Evolutionary conservation across 2,329 filamentous ascomycete species (phyloP).

Genomic region (Ascosphaera acerosa): DNA sequence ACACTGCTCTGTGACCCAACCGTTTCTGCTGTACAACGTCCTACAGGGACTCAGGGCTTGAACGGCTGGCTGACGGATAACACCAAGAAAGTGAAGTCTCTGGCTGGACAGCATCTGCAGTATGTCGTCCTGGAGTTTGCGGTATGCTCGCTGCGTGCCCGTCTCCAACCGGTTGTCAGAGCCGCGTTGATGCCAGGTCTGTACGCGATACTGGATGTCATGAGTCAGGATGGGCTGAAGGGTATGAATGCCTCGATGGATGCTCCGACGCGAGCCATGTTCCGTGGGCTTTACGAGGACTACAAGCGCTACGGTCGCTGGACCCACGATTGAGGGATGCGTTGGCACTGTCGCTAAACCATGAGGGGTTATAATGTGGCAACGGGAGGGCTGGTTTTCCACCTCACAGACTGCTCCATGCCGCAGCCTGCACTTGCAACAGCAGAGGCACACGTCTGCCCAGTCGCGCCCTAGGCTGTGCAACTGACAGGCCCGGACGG

Average conservation of each 20-base stretch:
- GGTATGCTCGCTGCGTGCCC: constrained; percentile 24
- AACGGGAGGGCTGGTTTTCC: too few relatives aligned
- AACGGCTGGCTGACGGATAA: constrained; percentile 28
- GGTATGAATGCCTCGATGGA: constrained; percentile 27
- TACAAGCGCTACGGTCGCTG: constrained; percentile 23
- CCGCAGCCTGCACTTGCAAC: too few relatives aligned
- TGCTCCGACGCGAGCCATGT: constrained; percentile 25
- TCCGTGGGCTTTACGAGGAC: constrained; percentile 28
- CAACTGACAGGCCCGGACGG: too few relatives aligned
- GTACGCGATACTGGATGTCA: constrained; percentile 27
- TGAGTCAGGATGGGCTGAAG: constrained; percentile 25
- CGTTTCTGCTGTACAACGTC: constrained; percentile 25
- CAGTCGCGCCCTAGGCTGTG: too few relatives aligned
- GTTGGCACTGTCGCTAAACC: too few relatives aligned
- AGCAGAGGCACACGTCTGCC: too few relatives aligned
- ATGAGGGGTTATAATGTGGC: too few relatives aligned
- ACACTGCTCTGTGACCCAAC: constrained; percentile 37
- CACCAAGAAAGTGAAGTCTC: constrained; percentile 31
- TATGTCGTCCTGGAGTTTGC: constrained; percentile 33
- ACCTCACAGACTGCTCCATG: too few relatives aligned
- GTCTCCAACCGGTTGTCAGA: constrained; percentile 26
- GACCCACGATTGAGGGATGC: constrained; percentile 16
- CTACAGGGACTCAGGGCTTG: constrained; percentile 7
- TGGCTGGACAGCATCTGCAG: constrained; percentile 31
- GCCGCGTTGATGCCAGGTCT: constrained; percentile 26